Conservation (phyloP, 1,139 yeast species). For the Yamadazyma dendronema region DNA sequence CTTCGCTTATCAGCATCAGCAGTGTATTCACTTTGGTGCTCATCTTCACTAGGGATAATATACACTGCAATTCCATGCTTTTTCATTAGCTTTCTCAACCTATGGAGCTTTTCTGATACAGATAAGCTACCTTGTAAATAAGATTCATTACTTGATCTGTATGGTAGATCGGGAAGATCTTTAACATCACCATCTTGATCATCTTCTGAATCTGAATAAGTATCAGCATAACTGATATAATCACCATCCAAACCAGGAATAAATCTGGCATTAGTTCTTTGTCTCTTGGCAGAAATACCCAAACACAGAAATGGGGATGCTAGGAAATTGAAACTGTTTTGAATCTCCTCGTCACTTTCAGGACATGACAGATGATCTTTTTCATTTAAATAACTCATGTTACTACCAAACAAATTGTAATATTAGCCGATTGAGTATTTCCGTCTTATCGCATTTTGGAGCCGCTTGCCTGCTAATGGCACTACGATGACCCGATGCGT, state of each 20-base stretch:
- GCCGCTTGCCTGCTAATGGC: too few relatives aligned
- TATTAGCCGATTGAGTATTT: too few relatives aligned
- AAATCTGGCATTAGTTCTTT: not conserved
- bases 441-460: not conserved
- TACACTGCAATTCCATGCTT: slow-evolving; percentile 46
- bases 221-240: not conserved
- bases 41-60: slow-evolving; percentile 59
- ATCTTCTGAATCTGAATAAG: slow-evolving; percentile 20
- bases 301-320: slow-evolving; percentile 26
- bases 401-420: not conserved
- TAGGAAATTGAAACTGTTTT: slow-evolving; percentile 22
- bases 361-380: slow-evolving; percentile 23
- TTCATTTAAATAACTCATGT: slow-evolving; percentile 16
- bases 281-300: slow-evolving; percentile 8
- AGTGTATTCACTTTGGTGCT: slow-evolving; percentile 56
- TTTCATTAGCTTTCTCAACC: slow-evolving; percentile 42
- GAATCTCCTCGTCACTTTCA: slow-evolving; percentile 13
- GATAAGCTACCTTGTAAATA: slow-evolving; percentile 9
- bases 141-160: slow-evolving; percentile 10
- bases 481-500: too few relatives aligned
- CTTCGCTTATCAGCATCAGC: slow-evolving; percentile 51
- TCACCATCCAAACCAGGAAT: not conserved
- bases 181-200: slow-evolving; percentile 17
- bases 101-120: slow-evolving; percentile 22
- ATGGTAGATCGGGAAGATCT: slow-evolving; percentile 28